Evolutionary conservation across 495 filamentous ascomycete genomes (phyloP).

Genomic region (Penicillium lagena): DNA sequence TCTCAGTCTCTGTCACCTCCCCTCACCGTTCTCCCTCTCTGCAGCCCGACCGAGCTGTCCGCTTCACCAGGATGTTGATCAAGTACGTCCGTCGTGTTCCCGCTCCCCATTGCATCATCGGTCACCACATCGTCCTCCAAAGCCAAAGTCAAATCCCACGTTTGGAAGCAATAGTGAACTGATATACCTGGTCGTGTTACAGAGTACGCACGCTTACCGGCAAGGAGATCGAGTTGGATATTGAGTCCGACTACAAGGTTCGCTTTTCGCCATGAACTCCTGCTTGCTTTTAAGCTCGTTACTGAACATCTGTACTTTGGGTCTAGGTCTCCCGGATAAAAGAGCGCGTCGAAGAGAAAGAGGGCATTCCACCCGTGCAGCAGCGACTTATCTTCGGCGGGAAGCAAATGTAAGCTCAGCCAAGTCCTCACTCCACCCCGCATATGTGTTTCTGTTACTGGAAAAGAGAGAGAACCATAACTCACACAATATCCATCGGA

Average conservation of each 20-base stretch:
- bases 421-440: too few species aligned
- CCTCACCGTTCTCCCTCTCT: neutral
- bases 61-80: conserved; percentile 36
- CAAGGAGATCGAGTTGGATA: conserved; percentile 97
- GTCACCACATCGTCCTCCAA: conserved; percentile 1
- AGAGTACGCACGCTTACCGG: conserved; percentile 97
- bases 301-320: neutral
- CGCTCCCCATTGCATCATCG: conserved; percentile 17
- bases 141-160: conserved; percentile 6
- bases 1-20: too few species aligned
- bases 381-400: conserved; percentile 94
- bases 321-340: conserved; percentile 85
- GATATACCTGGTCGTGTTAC: neutral
- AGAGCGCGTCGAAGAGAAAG: conserved; percentile 97
- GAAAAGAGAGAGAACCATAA: neutral
- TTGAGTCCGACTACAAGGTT: conserved; percentile 89
- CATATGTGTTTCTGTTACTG: neutral
- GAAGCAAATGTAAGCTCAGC: conserved; percentile 79
- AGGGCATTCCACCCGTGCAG: conserved; percentile 95
- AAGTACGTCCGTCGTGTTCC: conserved; percentile 26
- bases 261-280: too few species aligned
- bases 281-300: too few species aligned
- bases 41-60: neutral
- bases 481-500: neutral
- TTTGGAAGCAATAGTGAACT: neutral